A percentile compares a stretch with the other conserved stretches of the same genome.
phyloP scores from a whole-genome alignment of 306 rosid species.

The Ceratonia siliqua region DNA sequence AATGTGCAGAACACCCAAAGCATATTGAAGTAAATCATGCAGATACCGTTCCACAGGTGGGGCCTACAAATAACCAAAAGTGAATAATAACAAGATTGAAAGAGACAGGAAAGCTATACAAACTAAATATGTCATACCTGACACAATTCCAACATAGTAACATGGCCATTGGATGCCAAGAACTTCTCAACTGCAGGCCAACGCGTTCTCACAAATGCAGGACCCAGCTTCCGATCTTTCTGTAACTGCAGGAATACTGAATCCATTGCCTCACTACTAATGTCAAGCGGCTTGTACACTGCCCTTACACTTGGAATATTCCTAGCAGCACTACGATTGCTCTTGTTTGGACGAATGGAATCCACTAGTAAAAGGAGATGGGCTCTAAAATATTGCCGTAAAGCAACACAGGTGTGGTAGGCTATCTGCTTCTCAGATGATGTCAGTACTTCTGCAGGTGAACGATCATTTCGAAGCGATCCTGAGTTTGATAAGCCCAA shows the following conservation, averaged over 20 bases:
- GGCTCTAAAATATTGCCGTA: slow-evolving; percentile 93
- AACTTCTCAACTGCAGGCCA: slow-evolving; percentile 89
- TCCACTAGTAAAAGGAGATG: slow-evolving; percentile 89
- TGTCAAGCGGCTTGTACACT: slow-evolving; percentile 90
- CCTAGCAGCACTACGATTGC: slow-evolving; percentile 79
- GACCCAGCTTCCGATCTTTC: slow-evolving; percentile 94
- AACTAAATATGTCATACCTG: slow-evolving; percentile 60
- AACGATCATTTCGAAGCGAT: slow-evolving; percentile 80
- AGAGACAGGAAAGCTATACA: neutral
- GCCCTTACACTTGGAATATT: slow-evolving; percentile 85
- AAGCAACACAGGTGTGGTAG: slow-evolving; percentile 87
- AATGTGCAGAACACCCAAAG: slow-evolving; percentile 91
- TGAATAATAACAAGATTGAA: slow-evolving; percentile 9
- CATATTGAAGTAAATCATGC: slow-evolving; percentile 97
- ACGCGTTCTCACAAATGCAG: slow-evolving; percentile 87
- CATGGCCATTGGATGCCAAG: slow-evolving; percentile 76
- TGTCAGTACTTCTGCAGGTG: slow-evolving; percentile 83
- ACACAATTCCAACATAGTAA: slow-evolving; percentile 90
- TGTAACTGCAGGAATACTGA: slow-evolving; percentile 80
- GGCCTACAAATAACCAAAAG: slow-evolving; percentile 64
- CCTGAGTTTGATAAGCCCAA: slow-evolving; percentile 69
- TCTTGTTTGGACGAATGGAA: slow-evolving; percentile 91
- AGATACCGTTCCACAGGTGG: slow-evolving; percentile 93
- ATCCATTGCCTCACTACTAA: slow-evolving; percentile 93
- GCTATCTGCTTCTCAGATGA: slow-evolving; percentile 97